Conservation (phyloP, 768 basidiomycete genomes). For the Phanerochaete sordida region DNA sequence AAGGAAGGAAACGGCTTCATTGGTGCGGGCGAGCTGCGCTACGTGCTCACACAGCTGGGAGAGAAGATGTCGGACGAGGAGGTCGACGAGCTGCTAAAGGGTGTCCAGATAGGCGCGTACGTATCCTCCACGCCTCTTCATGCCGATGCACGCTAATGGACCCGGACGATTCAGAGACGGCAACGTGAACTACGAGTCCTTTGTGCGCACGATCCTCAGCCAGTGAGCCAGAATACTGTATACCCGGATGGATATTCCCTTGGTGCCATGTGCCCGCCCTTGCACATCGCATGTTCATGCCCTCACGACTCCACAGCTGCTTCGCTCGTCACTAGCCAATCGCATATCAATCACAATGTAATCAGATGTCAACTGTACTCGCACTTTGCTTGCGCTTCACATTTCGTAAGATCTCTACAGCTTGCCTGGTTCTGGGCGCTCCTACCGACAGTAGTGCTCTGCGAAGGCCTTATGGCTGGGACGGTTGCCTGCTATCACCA, state of each 20-base stretch:
- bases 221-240: constrained; percentile 52
- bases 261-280: not conserved
- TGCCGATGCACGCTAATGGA: constrained; percentile 6
- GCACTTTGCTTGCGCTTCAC: no score
- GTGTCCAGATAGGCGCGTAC: constrained; percentile 86
- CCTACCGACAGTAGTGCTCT: no score
- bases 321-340: not conserved
- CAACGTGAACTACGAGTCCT: constrained; percentile 96
- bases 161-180: constrained; percentile 78
- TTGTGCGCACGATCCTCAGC: constrained; percentile 90
- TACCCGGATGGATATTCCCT: not conserved
- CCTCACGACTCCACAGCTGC: not conserved
- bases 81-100: constrained; percentile 96
- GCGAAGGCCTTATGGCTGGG: no score
- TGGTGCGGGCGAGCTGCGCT: constrained; percentile 85
- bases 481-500: no score
- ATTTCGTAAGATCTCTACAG: no score
- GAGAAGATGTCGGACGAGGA: constrained; percentile 99
- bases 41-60: constrained; percentile 84
- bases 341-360: no score
- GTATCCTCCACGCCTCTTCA: constrained; percentile 27
- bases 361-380: no score
- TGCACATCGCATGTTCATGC: not conserved
- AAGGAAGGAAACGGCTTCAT: constrained; percentile 92
- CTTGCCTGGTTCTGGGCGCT: no score